Evolutionary conservation across 1,139 yeast genomes (phyloP).

Genomic region (Pichia sp.): DNA sequence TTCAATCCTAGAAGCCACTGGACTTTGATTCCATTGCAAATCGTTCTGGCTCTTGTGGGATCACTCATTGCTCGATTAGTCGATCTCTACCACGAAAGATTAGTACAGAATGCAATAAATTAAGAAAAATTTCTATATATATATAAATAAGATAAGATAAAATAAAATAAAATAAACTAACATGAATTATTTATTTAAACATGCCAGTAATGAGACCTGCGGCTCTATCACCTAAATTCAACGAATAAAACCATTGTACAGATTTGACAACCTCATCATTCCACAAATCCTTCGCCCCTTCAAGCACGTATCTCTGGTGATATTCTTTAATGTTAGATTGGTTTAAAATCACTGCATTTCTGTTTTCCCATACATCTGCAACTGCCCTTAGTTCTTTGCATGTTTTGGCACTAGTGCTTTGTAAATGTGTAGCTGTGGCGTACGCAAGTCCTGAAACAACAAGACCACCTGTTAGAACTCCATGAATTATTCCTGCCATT

Average conservation of each 20-base stretch:
- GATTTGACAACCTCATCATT: constrained; percentile 61
- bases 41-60: constrained; percentile 39
- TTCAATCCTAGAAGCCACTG: constrained; percentile 58
- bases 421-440: constrained; percentile 53
- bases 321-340: constrained; percentile 31
- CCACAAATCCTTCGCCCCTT: constrained; percentile 77
- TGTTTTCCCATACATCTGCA: constrained; percentile 39
- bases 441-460: constrained; percentile 60
- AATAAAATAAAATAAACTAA: too few relatives aligned
- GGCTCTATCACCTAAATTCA: constrained; percentile 15
- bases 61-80: constrained; percentile 60
- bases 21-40: constrained; percentile 33
- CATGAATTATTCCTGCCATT: constrained; percentile 64
- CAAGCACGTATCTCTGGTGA: constrained; percentile 38
- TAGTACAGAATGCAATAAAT: constrained; percentile 23
- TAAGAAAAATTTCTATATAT: neutral
- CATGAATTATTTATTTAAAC: constrained; percentile 2
- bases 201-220: constrained; percentile 9
- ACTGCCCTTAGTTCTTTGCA: constrained; percentile 42
- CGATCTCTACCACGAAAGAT: constrained; percentile 43
- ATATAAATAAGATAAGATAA: neutral
- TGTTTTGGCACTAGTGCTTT: constrained; percentile 38
- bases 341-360: constrained; percentile 36
- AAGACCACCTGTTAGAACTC: constrained; percentile 61
- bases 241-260: constrained; percentile 47